phyloP scores from a whole-genome alignment of 2,329 filamentous ascomycete genomes.

The Escovopsis weberi region DNA sequence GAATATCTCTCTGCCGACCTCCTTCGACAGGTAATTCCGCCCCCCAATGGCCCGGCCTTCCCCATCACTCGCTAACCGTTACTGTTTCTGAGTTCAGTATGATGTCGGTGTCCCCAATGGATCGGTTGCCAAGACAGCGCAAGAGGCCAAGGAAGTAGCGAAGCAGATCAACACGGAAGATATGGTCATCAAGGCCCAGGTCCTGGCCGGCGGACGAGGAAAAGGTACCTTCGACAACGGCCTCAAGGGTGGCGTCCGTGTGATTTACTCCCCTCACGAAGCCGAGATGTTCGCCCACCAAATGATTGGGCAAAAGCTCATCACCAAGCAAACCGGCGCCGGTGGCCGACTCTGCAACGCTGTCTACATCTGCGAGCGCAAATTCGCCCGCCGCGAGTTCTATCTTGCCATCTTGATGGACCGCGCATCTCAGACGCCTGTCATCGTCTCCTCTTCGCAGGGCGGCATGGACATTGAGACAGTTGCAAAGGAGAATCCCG shows the following conservation, averaged over 20 bases:
- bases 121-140: conserved; percentile 64
- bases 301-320: conserved; percentile 99
- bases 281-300: conserved; percentile 96
- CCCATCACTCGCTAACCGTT: conserved; percentile 5
- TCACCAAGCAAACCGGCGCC: conserved; percentile 98
- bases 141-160: conserved; percentile 84
- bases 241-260: conserved; percentile 94
- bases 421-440: conserved; percentile 74
- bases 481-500: conserved; percentile 93
- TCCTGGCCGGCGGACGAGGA: conserved; percentile 91
- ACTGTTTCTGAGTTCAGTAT: conserved; percentile 44
- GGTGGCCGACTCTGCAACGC: conserved; percentile 86
- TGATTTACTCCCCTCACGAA: conserved; percentile 95
- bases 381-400: conserved; percentile 97
- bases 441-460: conserved; percentile 95
- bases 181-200: conserved; percentile 99
- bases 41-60: not conserved
- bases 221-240: conserved; percentile 98
- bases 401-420: conserved; percentile 99
- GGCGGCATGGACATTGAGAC: conserved; percentile 99
- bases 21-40: conserved; percentile 48
- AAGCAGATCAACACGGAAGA: conserved; percentile 86
- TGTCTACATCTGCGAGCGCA: conserved; percentile 99
- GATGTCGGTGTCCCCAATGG: conserved; percentile 88
- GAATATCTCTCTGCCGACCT: conserved; percentile 95